Base-by-base conservation (phyloP, 2,329 filamentous ascomycete species). In the Neoarthrinium moseri region DNA sequence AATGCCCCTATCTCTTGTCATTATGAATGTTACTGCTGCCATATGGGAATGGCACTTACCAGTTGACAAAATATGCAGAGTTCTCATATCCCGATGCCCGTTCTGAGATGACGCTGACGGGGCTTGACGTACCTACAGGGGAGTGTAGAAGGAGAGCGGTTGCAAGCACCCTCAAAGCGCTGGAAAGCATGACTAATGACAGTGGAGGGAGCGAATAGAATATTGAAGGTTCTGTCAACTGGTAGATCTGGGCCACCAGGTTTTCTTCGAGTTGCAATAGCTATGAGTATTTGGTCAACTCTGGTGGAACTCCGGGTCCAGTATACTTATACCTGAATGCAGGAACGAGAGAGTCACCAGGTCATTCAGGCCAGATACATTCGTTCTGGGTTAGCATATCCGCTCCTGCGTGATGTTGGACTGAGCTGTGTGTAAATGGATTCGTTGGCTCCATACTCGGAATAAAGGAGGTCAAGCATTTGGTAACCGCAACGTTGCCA, bases 1-100 rank as follows among this genome's bases (percentile, higher is more conserved):
- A 41, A 89, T 87, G 33, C 80, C 85, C 86, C 76, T 78, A 2
- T 4, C 2, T 6, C 10, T 2, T 8, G 20, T 54, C 40, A 59
- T 49, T n/a, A 8, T 20, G 7, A n/a, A n/a, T n/a, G n/a, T n/a
- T 6, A n/a, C 15, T 33, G 11, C 15, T 5, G 17, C 8, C 10
- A 11, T 6, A 23, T 23, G 6, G 7, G 5, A 4, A 3, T 13
- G 11, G 22, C 12, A 49, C 61, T 47, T 52, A 75, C 74, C 74
- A 77, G 64, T 78, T 79, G 36, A 67, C 68, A 45, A 73, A 74
- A 52, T 74, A 75, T 8, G 70, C 72, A 2, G 69, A 59, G 52
- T 76, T 75, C 48, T 70, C 67, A 49, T 71, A 72, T 5, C 58
- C 54, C 10, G 59, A 27, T 45, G 56, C 57, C 11, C 56, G 52